A percentile compares a stretch with the other conserved stretches of the same genome.
Evolutionary conservation across 2,329 filamentous ascomycete genomes (phyloP).

Genomic region (Polytolypa hystricis): DNA sequence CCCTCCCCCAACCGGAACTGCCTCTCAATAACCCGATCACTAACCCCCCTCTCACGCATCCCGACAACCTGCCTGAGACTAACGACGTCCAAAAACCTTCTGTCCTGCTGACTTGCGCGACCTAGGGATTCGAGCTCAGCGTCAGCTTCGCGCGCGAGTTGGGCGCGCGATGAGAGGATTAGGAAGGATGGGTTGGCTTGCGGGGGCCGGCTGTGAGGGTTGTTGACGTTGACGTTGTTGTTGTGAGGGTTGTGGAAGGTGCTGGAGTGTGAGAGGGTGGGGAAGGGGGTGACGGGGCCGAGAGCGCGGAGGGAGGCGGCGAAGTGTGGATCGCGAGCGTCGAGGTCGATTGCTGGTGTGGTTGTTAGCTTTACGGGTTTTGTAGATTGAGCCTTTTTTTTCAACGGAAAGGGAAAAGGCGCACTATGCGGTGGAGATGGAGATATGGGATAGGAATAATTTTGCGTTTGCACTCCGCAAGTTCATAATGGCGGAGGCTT

Average conservation of each 20-base stretch:
- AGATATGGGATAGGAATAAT: too few relatives aligned
- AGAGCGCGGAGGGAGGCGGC: constrained; percentile 67
- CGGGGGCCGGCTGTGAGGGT: constrained; percentile 19
- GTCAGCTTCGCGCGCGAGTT: constrained; percentile 43
- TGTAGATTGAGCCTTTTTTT: too few relatives aligned
- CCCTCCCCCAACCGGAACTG: constrained; percentile 35
- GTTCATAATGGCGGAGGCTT: not conserved
- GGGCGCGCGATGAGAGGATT: constrained; percentile 41
- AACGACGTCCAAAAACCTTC: constrained; percentile 38
- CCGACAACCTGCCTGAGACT: constrained; percentile 39
- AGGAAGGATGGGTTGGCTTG: constrained; percentile 44
- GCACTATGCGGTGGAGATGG: too few relatives aligned
- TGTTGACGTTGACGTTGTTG: constrained; percentile 17
- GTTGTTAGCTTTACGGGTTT: constrained; percentile 4
- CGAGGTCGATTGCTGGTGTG: constrained; percentile 44
- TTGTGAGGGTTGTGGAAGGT: constrained; percentile 30
- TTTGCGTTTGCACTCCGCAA: too few relatives aligned
- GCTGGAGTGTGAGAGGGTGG: constrained; percentile 45
- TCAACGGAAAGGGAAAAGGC: too few relatives aligned
- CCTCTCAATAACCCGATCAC: constrained; percentile 32
- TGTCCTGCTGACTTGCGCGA: constrained; percentile 27
- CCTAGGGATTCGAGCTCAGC: constrained; percentile 42
- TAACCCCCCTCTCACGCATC: constrained; percentile 36
- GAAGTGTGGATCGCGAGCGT: constrained; percentile 53
- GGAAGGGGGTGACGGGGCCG: constrained; percentile 48